These are phyloP conservation scores for Henckelia pumila DNA, from an alignment of 257 asterid species.

Conservation along the genomic window DNA sequence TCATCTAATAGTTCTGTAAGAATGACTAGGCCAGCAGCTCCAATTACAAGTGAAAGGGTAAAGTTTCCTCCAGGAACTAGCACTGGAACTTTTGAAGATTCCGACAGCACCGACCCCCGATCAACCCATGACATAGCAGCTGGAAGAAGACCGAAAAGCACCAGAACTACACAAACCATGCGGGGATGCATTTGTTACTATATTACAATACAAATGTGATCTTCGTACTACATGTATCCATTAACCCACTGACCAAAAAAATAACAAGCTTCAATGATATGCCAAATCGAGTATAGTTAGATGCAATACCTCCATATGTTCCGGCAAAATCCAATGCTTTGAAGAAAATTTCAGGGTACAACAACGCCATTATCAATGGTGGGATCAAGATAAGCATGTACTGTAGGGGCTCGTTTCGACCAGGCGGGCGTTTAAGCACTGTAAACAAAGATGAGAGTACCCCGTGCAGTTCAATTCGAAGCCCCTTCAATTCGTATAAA, in stretches of 20 bases:
- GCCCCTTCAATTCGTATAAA: background rate
- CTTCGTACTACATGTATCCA: background rate
- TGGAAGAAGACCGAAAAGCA: slow-evolving; percentile 80
- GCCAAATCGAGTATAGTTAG: background rate
- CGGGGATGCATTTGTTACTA: too few species aligned
- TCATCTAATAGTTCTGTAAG: slow-evolving; percentile 54
- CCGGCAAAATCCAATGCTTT: slow-evolving; percentile 96
- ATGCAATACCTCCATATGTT: slow-evolving; percentile 78
- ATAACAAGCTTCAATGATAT: background rate
- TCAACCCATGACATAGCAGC: slow-evolving; percentile 95
- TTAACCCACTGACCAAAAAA: background rate
- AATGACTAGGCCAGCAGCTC: slow-evolving; percentile 69
- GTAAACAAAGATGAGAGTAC: slow-evolving; percentile 22
- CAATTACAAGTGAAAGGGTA: slow-evolving; percentile 65
- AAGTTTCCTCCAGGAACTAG: slow-evolving; percentile 84
- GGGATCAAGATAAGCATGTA: slow-evolving; percentile 68
- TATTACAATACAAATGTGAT: background rate
- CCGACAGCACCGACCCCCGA: slow-evolving; percentile 43
- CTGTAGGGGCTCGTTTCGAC: slow-evolving; percentile 57
- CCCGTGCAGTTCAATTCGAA: background rate
- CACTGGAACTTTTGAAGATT: slow-evolving; percentile 35
- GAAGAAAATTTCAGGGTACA: slow-evolving; percentile 91
- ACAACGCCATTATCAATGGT: slow-evolving; percentile 63
- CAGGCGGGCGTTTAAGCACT: slow-evolving; percentile 79
- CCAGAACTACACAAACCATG: slow-evolving; percentile 46